Percentiles rank a stretch among this genome's conserved stretches.
Evolutionary conservation across 805 yeast species (phyloP).

Genomic region (Myxozyma lipomycoides): DNA sequence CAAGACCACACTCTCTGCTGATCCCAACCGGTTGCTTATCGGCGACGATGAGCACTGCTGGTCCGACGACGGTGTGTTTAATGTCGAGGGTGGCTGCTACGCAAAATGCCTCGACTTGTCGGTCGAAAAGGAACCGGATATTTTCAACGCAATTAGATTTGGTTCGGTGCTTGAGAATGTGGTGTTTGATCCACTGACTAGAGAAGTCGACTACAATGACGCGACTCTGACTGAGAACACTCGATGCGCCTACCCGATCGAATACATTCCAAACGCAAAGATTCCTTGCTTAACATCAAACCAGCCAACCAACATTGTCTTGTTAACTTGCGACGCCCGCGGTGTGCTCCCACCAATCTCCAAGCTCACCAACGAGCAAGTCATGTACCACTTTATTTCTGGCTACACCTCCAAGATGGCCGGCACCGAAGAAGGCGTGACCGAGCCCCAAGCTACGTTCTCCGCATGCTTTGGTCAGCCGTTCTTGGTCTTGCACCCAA

Average conservation of each 20-base stretch:
- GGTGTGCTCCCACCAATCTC: conserved; percentile 98
- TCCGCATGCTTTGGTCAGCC: conserved; percentile 99
- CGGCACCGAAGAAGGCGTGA: conserved; percentile 97
- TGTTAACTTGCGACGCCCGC: conserved; percentile 95
- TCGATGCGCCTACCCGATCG: conserved; percentile 97
- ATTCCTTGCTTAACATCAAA: conserved; percentile 86
- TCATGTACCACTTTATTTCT: conserved; percentile 97
- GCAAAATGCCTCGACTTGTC: conserved; percentile 92
- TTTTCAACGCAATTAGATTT: conserved; percentile 87
- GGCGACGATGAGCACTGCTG: conserved; percentile 99
- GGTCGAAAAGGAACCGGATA: conserved; percentile 95
- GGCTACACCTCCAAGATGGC: conserved; percentile 99
- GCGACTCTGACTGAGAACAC: conserved; percentile 90
- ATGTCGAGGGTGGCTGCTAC: conserved; percentile 99
- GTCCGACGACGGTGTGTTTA: conserved; percentile 97
- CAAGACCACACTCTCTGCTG: conserved; percentile 95
- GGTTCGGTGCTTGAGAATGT: conserved; percentile 95
- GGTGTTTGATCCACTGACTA: conserved; percentile 70
- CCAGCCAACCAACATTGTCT: conserved; percentile 88
- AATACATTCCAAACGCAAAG: conserved; percentile 92
- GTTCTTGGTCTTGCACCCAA: conserved; percentile 95
- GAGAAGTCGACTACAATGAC: conserved; percentile 82
- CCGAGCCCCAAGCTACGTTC: conserved; percentile 97
- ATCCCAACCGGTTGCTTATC: conserved; percentile 85
- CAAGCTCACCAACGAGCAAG: conserved; percentile 88